phyloP scores from a whole-genome alignment of 352 stramenopile genomes.

The Sclerospora graminicola region DNA sequence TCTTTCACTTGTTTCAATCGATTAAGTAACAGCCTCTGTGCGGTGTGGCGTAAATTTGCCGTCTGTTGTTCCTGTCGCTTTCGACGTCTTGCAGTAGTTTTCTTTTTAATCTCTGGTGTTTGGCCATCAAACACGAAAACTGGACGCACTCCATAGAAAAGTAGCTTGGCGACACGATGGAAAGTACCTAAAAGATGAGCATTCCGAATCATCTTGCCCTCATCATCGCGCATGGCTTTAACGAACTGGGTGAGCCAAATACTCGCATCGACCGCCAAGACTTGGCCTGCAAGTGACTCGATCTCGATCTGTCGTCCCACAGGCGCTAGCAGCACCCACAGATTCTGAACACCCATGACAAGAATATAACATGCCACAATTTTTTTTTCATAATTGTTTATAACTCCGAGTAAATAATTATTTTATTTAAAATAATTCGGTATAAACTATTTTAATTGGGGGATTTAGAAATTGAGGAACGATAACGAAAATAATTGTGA shows the following conservation, averaged over 20 bases:
- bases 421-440: no score
- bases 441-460: no score
- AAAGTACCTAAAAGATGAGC: constrained; percentile 93
- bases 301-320: constrained; percentile 95
- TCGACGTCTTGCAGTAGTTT: constrained; percentile 55
- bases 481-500: no score
- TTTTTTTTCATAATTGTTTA: no score
- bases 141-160: constrained; percentile 94
- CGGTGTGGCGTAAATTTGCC: constrained; percentile 85
- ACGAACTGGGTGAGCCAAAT: constrained; percentile 99
- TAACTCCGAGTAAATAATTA: no score
- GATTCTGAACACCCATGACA: constrained; percentile 97
- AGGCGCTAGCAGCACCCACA: constrained; percentile 96
- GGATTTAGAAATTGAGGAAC: no score
- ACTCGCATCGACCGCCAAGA: constrained; percentile 96
- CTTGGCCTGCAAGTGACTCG: constrained; percentile 93
- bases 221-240: constrained; percentile 95
- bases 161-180: constrained; percentile 87
- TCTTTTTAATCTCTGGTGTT: constrained; percentile 95
- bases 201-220: constrained; percentile 91
- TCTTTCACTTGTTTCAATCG: constrained; percentile 49
- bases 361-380: no score
- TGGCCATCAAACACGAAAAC: constrained; percentile 99
- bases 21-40: constrained; percentile 93
- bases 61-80: constrained; percentile 60